phyloP scores from a whole-genome alignment of 1,284 basidiomycete genomes.

The Tilletia walkeri region DNA sequence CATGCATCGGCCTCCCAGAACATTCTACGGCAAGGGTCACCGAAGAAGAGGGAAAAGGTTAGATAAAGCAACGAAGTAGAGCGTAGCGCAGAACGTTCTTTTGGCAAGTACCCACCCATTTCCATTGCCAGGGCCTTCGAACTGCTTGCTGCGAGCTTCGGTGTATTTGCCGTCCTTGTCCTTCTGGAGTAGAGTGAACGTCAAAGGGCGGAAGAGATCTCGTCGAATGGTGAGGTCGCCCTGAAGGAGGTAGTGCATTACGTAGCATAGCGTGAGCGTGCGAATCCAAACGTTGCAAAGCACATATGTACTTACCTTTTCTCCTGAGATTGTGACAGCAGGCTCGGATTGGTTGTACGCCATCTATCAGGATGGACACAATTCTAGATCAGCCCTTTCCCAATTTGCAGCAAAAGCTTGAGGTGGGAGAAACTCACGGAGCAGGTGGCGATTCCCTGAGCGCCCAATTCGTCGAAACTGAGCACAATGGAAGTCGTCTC shows the following conservation, averaged over 20 bases:
- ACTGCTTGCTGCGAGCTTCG: constrained; percentile 59
- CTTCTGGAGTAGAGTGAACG: constrained; percentile 39
- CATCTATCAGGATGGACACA: not conserved
- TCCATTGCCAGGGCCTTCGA: constrained; percentile 61
- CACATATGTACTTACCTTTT: constrained; percentile 22
- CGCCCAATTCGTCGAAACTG: constrained; percentile 63
- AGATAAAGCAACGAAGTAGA: not conserved
- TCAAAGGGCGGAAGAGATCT: constrained; percentile 63
- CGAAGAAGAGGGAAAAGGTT: constrained; percentile 34
- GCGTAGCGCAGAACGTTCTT: constrained; percentile 8
- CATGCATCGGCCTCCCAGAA: constrained; percentile 70
- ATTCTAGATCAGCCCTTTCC: too few relatives aligned
- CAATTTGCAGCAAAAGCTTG: too few relatives aligned
- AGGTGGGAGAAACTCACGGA: not conserved
- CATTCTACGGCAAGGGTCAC: constrained; percentile 39
- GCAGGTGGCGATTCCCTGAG: constrained; percentile 40
- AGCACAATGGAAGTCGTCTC: constrained; percentile 72
- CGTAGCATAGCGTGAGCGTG: constrained; percentile 56
- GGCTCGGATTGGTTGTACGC: not conserved
- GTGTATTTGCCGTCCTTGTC: constrained; percentile 30
- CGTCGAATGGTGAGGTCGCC: constrained; percentile 63
- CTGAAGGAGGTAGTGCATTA: constrained; percentile 52
- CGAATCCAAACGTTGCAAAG: too few relatives aligned
- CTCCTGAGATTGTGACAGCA: not conserved
- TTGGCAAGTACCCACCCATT: constrained; percentile 42